These are phyloP conservation scores for Epichloe baconii DNA, from an alignment of 2,329 filamentous ascomycete genomes.

Conservation along the genomic window DNA sequence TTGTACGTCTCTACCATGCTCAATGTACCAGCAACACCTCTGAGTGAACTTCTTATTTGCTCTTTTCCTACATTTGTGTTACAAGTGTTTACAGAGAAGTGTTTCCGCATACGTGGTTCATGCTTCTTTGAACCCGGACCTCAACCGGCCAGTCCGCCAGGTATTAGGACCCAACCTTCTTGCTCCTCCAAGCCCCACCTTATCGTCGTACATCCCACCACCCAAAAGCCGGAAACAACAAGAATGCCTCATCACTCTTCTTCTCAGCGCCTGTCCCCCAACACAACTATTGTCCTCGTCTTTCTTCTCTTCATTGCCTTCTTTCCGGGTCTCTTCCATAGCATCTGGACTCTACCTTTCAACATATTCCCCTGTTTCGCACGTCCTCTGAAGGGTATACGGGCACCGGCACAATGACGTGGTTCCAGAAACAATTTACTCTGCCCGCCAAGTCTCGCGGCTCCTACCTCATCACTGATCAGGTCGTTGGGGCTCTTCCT, in stretches of 20 bases:
- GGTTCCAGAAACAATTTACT: slow-evolving; percentile 75
- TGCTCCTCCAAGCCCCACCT: background rate
- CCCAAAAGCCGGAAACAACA: background rate
- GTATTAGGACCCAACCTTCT: background rate
- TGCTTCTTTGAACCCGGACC: background rate
- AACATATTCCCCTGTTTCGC: slow-evolving; percentile 22
- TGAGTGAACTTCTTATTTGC: background rate
- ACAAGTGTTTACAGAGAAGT: background rate
- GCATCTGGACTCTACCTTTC: slow-evolving; percentile 36
- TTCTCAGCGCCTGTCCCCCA: slow-evolving; percentile 18
- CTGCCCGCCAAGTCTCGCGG: slow-evolving; percentile 68
- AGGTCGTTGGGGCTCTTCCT: slow-evolving; percentile 56
- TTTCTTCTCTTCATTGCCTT: slow-evolving; percentile 36
- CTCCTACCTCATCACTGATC: slow-evolving; percentile 78
- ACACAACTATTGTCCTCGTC: slow-evolving; percentile 31
- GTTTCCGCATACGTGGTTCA: background rate
- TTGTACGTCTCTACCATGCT: background rate
- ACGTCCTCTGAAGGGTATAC: slow-evolving; percentile 17
- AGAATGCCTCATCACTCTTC: slow-evolving; percentile 5
- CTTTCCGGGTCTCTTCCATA: slow-evolving; percentile 41
- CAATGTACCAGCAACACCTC: background rate
- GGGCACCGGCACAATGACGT: slow-evolving; percentile 42
- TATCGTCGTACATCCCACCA: slow-evolving; percentile 5
- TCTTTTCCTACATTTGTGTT: background rate
- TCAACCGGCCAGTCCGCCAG: background rate